These are phyloP conservation scores for Fulvia fulva DNA, from an alignment of 2,329 filamentous ascomycete species.

Conservation along the genomic window DNA sequence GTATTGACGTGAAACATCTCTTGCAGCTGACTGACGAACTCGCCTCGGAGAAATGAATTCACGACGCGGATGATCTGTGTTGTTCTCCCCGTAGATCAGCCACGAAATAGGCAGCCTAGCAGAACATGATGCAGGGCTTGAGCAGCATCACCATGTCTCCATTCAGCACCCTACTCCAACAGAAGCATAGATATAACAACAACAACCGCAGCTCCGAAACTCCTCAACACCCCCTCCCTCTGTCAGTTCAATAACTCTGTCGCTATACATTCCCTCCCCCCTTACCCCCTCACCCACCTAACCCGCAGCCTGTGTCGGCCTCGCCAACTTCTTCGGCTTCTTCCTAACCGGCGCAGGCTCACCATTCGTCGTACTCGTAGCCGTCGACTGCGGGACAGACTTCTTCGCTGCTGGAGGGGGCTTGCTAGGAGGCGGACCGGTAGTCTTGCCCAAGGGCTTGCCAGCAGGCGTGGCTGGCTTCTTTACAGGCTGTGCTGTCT, in stretches of 20 bases:
- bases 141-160: too few relatives aligned
- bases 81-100: too few relatives aligned
- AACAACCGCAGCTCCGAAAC: too few relatives aligned
- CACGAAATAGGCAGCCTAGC: too few relatives aligned
- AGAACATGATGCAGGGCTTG: too few relatives aligned
- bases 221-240: too few relatives aligned
- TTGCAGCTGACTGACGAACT: too few relatives aligned
- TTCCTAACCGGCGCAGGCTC: background rate
- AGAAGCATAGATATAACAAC: too few relatives aligned
- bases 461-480: slow-evolving; percentile 2
- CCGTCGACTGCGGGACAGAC: background rate
- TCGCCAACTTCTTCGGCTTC: slow-evolving; percentile 1
- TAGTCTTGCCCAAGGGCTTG: slow-evolving; percentile 1
- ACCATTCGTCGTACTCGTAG: background rate
- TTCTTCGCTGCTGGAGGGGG: slow-evolving; percentile 7
- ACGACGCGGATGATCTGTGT: too few relatives aligned
- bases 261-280: background rate
- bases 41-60: too few relatives aligned
- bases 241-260: background rate
- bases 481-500: slow-evolving; percentile 4
- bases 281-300: background rate
- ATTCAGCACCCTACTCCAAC: too few relatives aligned
- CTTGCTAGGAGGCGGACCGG: background rate
- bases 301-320: background rate
- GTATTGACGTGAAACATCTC: too few relatives aligned